These are phyloP conservation scores for Fusarium sororula DNA, from an alignment of 2,329 filamentous ascomycete genomes.

Conservation along the genomic window DNA sequence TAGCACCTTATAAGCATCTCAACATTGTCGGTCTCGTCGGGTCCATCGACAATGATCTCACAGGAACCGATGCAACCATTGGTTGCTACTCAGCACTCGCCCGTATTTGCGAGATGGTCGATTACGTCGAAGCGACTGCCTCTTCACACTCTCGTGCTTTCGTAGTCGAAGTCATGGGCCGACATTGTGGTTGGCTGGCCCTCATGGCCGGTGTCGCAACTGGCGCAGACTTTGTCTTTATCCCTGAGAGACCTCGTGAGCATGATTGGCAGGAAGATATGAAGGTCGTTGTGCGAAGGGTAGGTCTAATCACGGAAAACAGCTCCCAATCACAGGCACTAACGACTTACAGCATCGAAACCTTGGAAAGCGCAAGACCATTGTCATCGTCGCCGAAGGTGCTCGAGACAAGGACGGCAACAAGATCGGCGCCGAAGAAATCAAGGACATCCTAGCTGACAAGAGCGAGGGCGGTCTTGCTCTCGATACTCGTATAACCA, in stretches of 20 bases:
- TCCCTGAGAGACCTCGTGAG: slow-evolving; percentile 89
- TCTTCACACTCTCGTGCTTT: slow-evolving; percentile 95
- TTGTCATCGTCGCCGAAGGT: slow-evolving; percentile 96
- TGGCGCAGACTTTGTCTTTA: slow-evolving; percentile 95
- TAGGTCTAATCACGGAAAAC: slow-evolving; percentile 48
- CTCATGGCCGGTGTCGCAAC: slow-evolving; percentile 96
- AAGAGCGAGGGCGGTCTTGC: slow-evolving; percentile 71
- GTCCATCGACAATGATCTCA: slow-evolving; percentile 98
- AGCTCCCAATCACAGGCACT: background rate
- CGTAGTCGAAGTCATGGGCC: slow-evolving; percentile 97
- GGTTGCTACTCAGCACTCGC: slow-evolving; percentile 94
- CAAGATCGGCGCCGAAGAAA: slow-evolving; percentile 81
- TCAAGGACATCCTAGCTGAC: slow-evolving; percentile 88
- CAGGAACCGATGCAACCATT: slow-evolving; percentile 95
- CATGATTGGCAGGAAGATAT: slow-evolving; percentile 92
- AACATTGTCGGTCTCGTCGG: slow-evolving; percentile 98
- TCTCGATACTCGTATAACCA: slow-evolving; percentile 93
- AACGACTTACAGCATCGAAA: slow-evolving; percentile 72
- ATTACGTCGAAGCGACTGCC: slow-evolving; percentile 96
- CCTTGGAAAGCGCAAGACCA: slow-evolving; percentile 94
- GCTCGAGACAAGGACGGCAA: slow-evolving; percentile 85
- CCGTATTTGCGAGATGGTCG: slow-evolving; percentile 93
- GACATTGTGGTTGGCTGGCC: slow-evolving; percentile 97
- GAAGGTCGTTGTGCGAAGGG: slow-evolving; percentile 78
- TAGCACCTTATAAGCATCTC: slow-evolving; percentile 81